Percentiles rank a stretch among this genome's conserved stretches.
Evolutionary conservation across 805 yeast genomes (phyloP).

Genomic region (Candida lessepsii): DNA sequence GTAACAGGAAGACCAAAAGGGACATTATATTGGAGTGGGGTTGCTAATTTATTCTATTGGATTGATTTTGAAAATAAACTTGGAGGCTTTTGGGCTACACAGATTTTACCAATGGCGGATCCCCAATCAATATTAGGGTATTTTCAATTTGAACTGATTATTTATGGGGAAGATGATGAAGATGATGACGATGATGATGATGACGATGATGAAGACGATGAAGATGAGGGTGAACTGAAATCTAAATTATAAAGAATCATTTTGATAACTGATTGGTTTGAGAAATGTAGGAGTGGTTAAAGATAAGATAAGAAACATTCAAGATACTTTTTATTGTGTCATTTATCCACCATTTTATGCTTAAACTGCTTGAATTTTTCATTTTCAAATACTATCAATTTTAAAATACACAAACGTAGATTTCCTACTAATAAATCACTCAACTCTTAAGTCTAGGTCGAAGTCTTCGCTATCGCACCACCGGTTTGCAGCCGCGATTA

Average conservation of each 20-base stretch:
- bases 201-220: constrained; percentile 14
- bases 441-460: background rate
- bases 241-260: background rate
- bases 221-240: constrained; percentile 2
- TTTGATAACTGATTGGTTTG: no score
- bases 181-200: constrained; percentile 16
- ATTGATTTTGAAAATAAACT: constrained; percentile 35
- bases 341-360: no score
- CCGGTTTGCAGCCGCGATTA: background rate
- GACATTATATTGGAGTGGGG: constrained; percentile 39
- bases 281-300: no score
- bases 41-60: constrained; percentile 42
- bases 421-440: background rate
- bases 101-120: constrained; percentile 35
- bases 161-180: constrained; percentile 22
- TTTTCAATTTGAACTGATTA: constrained; percentile 24
- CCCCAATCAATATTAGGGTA: constrained; percentile 19
- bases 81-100: constrained; percentile 42
- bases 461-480: no score
- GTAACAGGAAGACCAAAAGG: constrained; percentile 37
- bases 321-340: no score
- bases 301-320: no score
- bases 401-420: no score
- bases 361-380: no score
- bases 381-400: no score